Base-by-base conservation (phyloP, 2,329 filamentous ascomycete genomes). In the Helicocarpus griseus region DNA sequence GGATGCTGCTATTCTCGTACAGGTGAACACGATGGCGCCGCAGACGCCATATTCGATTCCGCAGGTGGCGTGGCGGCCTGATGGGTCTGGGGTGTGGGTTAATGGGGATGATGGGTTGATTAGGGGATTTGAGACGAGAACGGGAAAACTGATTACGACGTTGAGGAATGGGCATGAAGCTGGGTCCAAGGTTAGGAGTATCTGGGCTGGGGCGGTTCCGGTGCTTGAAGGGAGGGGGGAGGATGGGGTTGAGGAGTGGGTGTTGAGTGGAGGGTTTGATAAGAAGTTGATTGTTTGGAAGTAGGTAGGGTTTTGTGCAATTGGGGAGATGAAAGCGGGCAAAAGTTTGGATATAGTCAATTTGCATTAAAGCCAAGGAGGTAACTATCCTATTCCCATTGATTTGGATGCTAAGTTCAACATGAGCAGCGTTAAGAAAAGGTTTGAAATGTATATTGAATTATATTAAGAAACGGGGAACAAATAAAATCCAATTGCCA, bases 211-310 rank as follows among this genome's bases (percentile, higher is more conserved):
- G 0, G 64, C 60, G 50, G 65, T 79, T 14, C 48, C 54, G 54
- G 56, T 60, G 5, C 35, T 38, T 8, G 54, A 61, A 21, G 57
- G 59, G 4, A 33, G 38, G 8, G 54, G 61, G 22, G 56, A 57
- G 49, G 55, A 62, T 28, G 55, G 56, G 33, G 58, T 57, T 58
- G 70, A 73, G 53, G 81, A 83, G 63, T 73, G 76, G 63, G 60
- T 84, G 50, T 70, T 84, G 28, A 82, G 78, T 65, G 81, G 81
- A 22, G 82, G 80, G 1, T 85, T 84, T 64, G 81, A 85, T 66
- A 79, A 79, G 60, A 75, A 67, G 55, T 64, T 84, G 54, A 72
- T 83, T 55, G 63, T 83, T 31, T 84, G 81, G 81, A 71, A 65
- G 53, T 57, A 58, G 1, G 21, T 8, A 29, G 26, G 26, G 19